Conservation (phyloP, 352 stramenopile species). For the Pythium brachiatum region DNA sequence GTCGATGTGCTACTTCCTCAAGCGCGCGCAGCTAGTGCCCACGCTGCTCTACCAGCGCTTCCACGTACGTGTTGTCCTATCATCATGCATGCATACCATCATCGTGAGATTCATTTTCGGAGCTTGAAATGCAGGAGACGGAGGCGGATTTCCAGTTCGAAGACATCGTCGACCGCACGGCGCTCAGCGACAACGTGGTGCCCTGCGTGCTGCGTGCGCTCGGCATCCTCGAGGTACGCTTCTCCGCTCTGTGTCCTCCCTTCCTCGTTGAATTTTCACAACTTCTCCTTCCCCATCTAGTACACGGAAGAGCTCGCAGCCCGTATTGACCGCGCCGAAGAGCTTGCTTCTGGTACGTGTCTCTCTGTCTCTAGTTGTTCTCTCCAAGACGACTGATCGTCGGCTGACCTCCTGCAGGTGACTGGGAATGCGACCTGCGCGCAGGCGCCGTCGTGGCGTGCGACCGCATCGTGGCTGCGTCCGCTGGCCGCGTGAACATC, state of each 20-base stretch:
- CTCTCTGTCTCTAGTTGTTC: constrained; percentile 3
- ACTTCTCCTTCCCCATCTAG: constrained; percentile 23
- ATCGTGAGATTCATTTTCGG: constrained; percentile 1
- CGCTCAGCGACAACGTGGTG: constrained; percentile 70
- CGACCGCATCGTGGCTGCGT: constrained; percentile 59
- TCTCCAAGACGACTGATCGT: background rate
- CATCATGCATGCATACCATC: background rate
- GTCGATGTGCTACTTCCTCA: constrained; percentile 56
- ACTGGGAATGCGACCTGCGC: constrained; percentile 63
- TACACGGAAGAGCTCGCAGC: constrained; percentile 53
- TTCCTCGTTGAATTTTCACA: background rate
- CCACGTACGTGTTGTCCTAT: constrained; percentile 29
- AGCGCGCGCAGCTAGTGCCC: constrained; percentile 64
- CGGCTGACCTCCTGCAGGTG: constrained; percentile 6
- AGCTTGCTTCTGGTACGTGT: constrained; percentile 34
- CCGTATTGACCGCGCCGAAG: constrained; percentile 44
- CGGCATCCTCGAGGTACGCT: constrained; percentile 62
- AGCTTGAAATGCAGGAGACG: constrained; percentile 29
- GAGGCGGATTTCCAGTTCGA: constrained; percentile 46
- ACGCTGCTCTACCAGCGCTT: constrained; percentile 63
- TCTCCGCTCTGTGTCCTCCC: background rate
- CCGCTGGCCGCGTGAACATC: constrained; percentile 40
- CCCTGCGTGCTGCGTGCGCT: constrained; percentile 71
- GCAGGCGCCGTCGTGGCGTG: constrained; percentile 63
- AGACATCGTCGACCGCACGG: constrained; percentile 64